phyloP scores from a whole-genome alignment of 1,139 yeast genomes.

The Geotrichum restrictum region DNA sequence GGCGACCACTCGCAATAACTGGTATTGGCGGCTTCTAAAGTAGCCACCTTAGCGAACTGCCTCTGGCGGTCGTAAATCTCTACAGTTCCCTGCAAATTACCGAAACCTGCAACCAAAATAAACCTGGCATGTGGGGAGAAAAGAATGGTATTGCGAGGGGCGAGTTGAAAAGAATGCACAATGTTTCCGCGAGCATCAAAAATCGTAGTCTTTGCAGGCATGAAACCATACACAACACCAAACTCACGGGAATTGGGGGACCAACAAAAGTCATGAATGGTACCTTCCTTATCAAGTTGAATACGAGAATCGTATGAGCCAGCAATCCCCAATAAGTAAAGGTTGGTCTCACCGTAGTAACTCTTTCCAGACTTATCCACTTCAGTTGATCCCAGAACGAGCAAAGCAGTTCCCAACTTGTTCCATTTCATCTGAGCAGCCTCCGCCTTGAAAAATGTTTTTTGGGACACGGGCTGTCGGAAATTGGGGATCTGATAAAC shows the following conservation, averaged over 20 bases:
- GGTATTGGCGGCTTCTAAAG: constrained; percentile 89
- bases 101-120: constrained; percentile 93
- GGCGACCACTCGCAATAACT: constrained; percentile 98
- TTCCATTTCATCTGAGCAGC: constrained; percentile 92
- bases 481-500: constrained; percentile 73
- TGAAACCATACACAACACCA: constrained; percentile 94
- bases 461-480: constrained; percentile 75
- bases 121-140: constrained; percentile 94
- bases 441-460: constrained; percentile 93
- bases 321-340: constrained; percentile 85
- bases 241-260: constrained; percentile 94
- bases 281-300: constrained; percentile 85
- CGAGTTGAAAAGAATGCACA: constrained; percentile 77
- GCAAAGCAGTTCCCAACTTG: constrained; percentile 83
- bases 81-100: constrained; percentile 94
- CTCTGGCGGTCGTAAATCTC: constrained; percentile 92
- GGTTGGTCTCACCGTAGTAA: constrained; percentile 93
- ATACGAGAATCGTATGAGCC: constrained; percentile 91
- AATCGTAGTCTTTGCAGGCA: constrained; percentile 95
- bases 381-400: constrained; percentile 92
- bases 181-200: constrained; percentile 92
- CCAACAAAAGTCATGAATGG: constrained; percentile 97
- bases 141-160: constrained; percentile 82
- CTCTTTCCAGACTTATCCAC: constrained; percentile 92
- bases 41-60: constrained; percentile 71